phyloP scores from a whole-genome alignment of 2,329 filamentous ascomycete genomes.

The Cephalotrichum gorgonifer region DNA sequence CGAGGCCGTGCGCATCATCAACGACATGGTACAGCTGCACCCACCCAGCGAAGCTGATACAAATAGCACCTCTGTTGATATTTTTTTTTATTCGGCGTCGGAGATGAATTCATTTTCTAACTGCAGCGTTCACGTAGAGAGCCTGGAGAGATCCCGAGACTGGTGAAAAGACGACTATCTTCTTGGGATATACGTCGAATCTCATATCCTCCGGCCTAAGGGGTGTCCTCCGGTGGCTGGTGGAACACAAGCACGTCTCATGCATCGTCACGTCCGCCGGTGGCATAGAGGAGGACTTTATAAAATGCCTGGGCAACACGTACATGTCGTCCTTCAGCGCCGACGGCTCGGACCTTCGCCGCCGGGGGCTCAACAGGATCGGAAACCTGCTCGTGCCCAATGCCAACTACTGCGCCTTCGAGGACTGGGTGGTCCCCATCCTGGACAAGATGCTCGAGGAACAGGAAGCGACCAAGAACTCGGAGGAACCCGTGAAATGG shows the following conservation, averaged over 20 bases:
- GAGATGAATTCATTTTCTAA: not conserved
- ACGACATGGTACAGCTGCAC: conserved; percentile 69
- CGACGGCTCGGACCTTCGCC: conserved; percentile 64
- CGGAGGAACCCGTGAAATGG: conserved; percentile 65
- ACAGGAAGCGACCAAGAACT: conserved; percentile 69
- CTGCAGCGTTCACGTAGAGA: conserved; percentile 33
- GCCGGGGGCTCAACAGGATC: conserved; percentile 86
- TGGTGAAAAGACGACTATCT: conserved; percentile 76
- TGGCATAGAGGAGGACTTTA: conserved; percentile 93
- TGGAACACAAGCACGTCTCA: conserved; percentile 85
- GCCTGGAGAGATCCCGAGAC: conserved; percentile 74
- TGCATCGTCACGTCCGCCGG: conserved; percentile 93
- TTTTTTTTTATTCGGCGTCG: not conserved
- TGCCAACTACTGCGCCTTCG: conserved; percentile 88
- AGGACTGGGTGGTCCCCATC: conserved; percentile 95
- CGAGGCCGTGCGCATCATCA: conserved; percentile 84
- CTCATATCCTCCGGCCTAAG: conserved; percentile 92
- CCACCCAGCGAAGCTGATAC: not conserved
- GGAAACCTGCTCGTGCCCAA: conserved; percentile 95
- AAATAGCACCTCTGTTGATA: not conserved
- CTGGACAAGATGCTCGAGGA: conserved; percentile 90
- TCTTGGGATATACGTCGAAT: conserved; percentile 95
- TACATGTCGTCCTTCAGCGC: conserved; percentile 84
- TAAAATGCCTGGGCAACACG: conserved; percentile 92
- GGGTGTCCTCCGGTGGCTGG: conserved; percentile 84